Conservation (phyloP, 1,139 yeast species). For the Barnettozyma hawaiiensis region DNA sequence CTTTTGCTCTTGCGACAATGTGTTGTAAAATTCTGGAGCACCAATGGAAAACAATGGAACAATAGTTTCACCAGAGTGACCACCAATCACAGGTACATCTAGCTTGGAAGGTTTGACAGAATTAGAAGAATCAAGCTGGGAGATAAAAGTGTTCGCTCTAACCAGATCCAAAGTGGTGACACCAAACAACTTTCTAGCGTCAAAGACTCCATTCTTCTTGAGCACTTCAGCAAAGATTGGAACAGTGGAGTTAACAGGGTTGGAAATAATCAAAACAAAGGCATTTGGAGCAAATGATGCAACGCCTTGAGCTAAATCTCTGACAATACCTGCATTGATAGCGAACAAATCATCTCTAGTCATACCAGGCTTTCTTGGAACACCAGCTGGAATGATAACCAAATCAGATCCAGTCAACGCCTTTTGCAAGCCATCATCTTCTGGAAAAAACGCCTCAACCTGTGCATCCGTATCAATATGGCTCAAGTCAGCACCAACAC, state of each 20-base stretch:
- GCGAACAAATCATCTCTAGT: conserved; percentile 92
- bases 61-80: conserved; percentile 94
- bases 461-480: conserved; percentile 82
- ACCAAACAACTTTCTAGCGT: conserved; percentile 82
- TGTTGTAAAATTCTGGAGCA: conserved; percentile 47
- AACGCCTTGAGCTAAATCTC: conserved; percentile 75
- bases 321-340: conserved; percentile 87
- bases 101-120: conserved; percentile 46
- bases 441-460: conserved; percentile 67
- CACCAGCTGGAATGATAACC: conserved; percentile 92
- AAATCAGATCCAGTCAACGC: conserved; percentile 72
- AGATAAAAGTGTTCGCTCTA: conserved; percentile 79
- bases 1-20: conserved; percentile 47
- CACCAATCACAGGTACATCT: conserved; percentile 85
- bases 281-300: conserved; percentile 73
- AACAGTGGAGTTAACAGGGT: conserved; percentile 95
- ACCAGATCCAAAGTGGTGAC: conserved; percentile 89
- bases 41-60: conserved; percentile 76
- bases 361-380: conserved; percentile 98
- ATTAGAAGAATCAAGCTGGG: conserved; percentile 40
- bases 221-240: conserved; percentile 87
- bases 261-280: conserved; percentile 73
- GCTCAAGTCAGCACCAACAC: conserved; percentile 88
- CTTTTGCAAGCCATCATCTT: conserved; percentile 45
- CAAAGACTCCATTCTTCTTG: conserved; percentile 66